Conservation (phyloP, 108 stramenopile genomes). For the Cyclotella atomus region DNA sequence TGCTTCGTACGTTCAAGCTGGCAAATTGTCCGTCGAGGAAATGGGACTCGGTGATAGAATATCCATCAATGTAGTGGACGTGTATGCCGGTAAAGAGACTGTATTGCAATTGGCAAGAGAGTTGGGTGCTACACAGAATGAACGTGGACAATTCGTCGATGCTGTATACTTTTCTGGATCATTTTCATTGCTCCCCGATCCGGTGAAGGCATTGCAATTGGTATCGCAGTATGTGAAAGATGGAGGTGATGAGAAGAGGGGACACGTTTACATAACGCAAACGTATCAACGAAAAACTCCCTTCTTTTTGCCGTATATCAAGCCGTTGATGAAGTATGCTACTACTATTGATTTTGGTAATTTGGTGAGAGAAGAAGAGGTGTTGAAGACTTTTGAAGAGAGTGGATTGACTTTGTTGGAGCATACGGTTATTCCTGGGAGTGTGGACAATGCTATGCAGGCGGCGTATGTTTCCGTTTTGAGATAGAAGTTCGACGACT, state of each 20-base stretch:
- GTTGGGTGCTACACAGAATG: conserved; percentile 8
- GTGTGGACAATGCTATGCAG: conserved; percentile 61
- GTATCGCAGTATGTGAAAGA: conserved; percentile 35
- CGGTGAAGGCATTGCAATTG: conserved; percentile 53
- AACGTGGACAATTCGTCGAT: conserved; percentile 48
- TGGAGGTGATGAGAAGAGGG: conserved; percentile 20
- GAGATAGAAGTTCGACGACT: not conserved
- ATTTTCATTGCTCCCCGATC: conserved; percentile 69
- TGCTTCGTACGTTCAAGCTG: conserved; percentile 58
- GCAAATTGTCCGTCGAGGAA: conserved; percentile 30
- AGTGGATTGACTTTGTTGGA: conserved; percentile 46
- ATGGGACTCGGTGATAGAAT: conserved; percentile 37
- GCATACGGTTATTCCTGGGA: conserved; percentile 54
- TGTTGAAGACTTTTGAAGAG: conserved; percentile 47
- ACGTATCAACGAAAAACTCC: conserved; percentile 66
- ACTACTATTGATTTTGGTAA: conserved; percentile 80
- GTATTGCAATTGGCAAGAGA: conserved; percentile 27
- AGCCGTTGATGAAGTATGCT: conserved; percentile 66
- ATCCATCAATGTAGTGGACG: conserved; percentile 44
- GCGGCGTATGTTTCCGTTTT: conserved; percentile 62
- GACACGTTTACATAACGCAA: conserved; percentile 68
- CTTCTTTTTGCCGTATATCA: conserved; percentile 52
- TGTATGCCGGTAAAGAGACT: conserved; percentile 45
- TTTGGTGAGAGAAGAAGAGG: conserved; percentile 51
- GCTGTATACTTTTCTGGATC: conserved; percentile 76